Conservation (phyloP, 352 stramenopile genomes). For the Globisporangium iwayamae region DNA sequence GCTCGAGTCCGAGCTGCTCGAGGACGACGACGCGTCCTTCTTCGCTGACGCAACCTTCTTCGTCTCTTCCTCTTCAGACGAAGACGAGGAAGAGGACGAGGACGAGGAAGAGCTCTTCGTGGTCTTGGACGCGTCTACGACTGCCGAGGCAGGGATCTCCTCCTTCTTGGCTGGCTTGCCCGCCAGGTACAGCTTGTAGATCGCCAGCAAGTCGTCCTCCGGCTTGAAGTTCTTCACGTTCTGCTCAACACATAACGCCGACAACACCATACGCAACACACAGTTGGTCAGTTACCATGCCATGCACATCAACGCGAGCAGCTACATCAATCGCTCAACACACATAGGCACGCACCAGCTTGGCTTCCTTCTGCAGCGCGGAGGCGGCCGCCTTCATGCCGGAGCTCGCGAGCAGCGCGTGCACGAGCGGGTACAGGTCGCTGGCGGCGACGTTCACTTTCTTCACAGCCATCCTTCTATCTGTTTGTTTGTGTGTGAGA, state of each 20-base stretch:
- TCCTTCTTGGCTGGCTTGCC: slow-evolving; percentile 48
- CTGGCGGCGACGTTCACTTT: slow-evolving; percentile 44
- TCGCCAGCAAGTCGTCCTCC: slow-evolving; percentile 65
- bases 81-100: slow-evolving; percentile 36
- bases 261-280: slow-evolving; percentile 12
- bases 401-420: slow-evolving; percentile 55
- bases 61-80: slow-evolving; percentile 26
- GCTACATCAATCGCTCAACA: not conserved
- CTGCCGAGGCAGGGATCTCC: slow-evolving; percentile 46
- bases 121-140: slow-evolving; percentile 51
- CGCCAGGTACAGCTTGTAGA: slow-evolving; percentile 70
- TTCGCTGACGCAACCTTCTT: slow-evolving; percentile 24
- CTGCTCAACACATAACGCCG: slow-evolving; percentile 16
- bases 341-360: slow-evolving; percentile 38
- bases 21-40: slow-evolving; percentile 18
- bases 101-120: slow-evolving; percentile 36
- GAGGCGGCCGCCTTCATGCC: slow-evolving; percentile 72
- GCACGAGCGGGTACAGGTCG: slow-evolving; percentile 75
- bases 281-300: not conserved
- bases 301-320: not conserved
- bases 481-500: not conserved
- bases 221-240: slow-evolving; percentile 46
- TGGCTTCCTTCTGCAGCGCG: slow-evolving; percentile 68
- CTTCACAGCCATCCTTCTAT: slow-evolving; percentile 17
- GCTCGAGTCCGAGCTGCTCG: slow-evolving; percentile 22